Base-by-base conservation (phyloP, 1,139 yeast species). In the Diutina rugosa region DNA sequence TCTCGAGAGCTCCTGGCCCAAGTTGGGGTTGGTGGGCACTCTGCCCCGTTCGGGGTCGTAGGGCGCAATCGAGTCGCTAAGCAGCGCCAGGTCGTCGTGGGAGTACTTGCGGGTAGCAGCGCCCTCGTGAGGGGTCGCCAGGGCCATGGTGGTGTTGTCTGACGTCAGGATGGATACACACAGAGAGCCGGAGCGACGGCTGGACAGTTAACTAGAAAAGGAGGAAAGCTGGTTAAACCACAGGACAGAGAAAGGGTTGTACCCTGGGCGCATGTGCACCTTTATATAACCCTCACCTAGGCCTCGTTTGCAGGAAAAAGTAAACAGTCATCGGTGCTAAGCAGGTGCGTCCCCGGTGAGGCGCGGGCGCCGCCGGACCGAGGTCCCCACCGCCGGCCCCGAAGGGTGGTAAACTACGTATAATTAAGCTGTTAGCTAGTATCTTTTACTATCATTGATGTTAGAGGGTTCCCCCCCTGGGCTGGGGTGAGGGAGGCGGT, bases 1-100 rank as follows among this genome's bases (percentile, higher is more conserved):
- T 14, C 62, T 54, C 14, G 60, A 47, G 9, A 61, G 6, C 14
- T 49, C 53, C 44, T 16, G 44, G 21, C 16, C 46, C 38, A 48
- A 21, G 51, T 48, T 38, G 6, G 30, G 8, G 28, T 18, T 6
- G 32, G n/a, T 38, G 28, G 10, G 21, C 21, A 6, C 9, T 12
- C 26, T 8, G 30, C 28, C 53, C 6, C 10, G 12, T n/a, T 30
- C 53, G 28, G 53, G 53, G n/a, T 30, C 53, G 21, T 6, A 49
- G 16, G 53, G 28, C 9, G 44, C 32, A 9, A 49, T 30, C 45
- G 32, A 38, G n/a, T 30, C 28, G 8, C n/a, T 8, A 5, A 46
- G n/a, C 44, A 32, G 18, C 16, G 51, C 21, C 35, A 10, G 14
- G 41, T 35, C 41, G 14, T 35, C 41, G 12, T 9, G 41, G 16